Evolutionary conservation across 1,284 basidiomycete species (phyloP), one percentile per base, ranked within the genome.

Genomic region (Ceratobasidium sp.): DNA sequence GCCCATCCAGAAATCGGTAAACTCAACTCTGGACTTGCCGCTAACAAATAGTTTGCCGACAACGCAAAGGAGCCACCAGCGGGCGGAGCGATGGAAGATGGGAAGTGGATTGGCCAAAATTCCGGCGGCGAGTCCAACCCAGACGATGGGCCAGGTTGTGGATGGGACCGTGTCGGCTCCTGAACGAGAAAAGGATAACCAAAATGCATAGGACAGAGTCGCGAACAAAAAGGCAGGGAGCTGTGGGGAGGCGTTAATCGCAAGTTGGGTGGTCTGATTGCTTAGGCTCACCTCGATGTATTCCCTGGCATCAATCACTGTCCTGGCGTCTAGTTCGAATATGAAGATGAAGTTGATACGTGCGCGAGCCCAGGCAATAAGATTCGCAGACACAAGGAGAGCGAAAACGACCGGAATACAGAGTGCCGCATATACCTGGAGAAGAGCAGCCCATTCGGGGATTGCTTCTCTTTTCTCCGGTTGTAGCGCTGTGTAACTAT

Each of bases 281-380:
- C 20, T 47, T 22, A 12, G 12, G 72, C 80, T 27, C 71, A 89
- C 91, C 80, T 94, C 91, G 70, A 94, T 88, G 76, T 91, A 98
- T 77, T 93, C 86, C 43, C 89, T 85, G 74, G 87, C 85, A 76
- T 97, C 93, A 60, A 96, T 81, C 40, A 85, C 86, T 32, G 89
- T 89, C 62, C 91, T 83, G 12, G 90, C 78, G 73, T 96, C 87
- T 62, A 96, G 78, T 77, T 93, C 88, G 74, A 98, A 96, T 60
- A 98, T 96, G 77, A 98, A 96, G 22, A 87, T 84, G 72, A 94
- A 94, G 77, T 96, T 97, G 76, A 97, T 93, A 50, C 92, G 83
- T 3, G 87, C 83, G 1, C 80, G 78, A 0, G 87, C 84, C 91
- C 93, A 98, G 0, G 89, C 90, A 17, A 88, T 75, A 10, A 98